Evolutionary conservation across 331 rosid species (phyloP).

Genomic region (Prunus yedoensis): DNA sequence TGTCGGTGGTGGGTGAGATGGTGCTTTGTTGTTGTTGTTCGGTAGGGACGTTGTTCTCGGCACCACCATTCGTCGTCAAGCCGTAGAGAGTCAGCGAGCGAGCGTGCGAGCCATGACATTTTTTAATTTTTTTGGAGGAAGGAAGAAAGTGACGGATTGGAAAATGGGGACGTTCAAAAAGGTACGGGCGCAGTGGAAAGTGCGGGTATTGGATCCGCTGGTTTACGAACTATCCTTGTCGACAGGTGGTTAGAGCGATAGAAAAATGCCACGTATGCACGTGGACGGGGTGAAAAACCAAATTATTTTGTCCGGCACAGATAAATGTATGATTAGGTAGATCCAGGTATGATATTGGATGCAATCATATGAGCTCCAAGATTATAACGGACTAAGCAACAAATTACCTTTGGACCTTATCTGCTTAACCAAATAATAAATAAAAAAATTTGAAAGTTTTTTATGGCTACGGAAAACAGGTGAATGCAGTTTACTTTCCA

Average conservation of each 20-base stretch:
- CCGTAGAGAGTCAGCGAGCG: slow-evolving; percentile 71
- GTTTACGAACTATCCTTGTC: background rate
- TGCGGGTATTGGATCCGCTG: background rate
- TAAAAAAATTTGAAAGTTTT: background rate
- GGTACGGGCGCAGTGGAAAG: slow-evolving; percentile 4
- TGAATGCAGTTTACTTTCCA: background rate
- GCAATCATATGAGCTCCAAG: background rate
- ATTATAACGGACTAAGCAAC: background rate
- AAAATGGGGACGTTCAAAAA: slow-evolving; percentile 5
- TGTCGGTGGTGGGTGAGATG: slow-evolving; percentile 23
- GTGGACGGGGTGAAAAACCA: background rate
- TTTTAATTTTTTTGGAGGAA: background rate
- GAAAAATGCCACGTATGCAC: background rate
- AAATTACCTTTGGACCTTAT: background rate
- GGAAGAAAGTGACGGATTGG: slow-evolving; percentile 28
- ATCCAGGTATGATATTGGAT: background rate
- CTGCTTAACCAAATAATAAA: too few species aligned
- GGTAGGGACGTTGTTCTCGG: slow-evolving; percentile 40
- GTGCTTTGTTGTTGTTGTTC: slow-evolving; percentile 3
- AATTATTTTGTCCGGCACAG: background rate
- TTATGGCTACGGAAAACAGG: background rate
- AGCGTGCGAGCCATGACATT: slow-evolving; percentile 89
- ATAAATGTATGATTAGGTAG: background rate
- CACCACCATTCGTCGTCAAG: slow-evolving; percentile 40
- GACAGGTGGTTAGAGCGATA: background rate